A percentile compares a stretch with the other conserved stretches of the same genome.
Conservation (phyloP, 306 rosid species). For the Bauhinia variegata region DNA sequence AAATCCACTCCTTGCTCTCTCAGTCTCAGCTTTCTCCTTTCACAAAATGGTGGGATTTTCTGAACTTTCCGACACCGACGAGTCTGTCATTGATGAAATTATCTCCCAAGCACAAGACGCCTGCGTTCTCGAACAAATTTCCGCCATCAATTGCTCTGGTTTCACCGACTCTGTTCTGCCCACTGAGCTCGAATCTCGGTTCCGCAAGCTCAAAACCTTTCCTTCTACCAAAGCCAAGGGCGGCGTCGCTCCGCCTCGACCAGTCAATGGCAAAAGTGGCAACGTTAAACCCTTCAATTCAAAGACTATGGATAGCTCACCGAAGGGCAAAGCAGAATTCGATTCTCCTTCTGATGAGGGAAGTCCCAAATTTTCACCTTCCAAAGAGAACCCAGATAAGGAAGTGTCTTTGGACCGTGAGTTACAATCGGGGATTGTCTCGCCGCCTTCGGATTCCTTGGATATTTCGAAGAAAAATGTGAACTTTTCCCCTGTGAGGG, state of each 20-base stretch:
- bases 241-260: neutral
- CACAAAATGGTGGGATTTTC: slow-evolving; percentile 59
- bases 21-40: neutral
- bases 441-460: slow-evolving; percentile 24
- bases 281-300: slow-evolving; percentile 21
- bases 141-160: slow-evolving; percentile 75
- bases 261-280: neutral
- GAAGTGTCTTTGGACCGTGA: slow-evolving; percentile 16
- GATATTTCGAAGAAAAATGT: slow-evolving; percentile 14
- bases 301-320: neutral
- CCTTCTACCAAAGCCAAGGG: slow-evolving; percentile 45
- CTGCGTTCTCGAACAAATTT: slow-evolving; percentile 65
- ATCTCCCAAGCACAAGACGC: slow-evolving; percentile 73
- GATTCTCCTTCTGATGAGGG: slow-evolving; percentile 5
- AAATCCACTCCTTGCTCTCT: too few species aligned
- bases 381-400: slow-evolving; percentile 36
- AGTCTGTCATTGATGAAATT: slow-evolving; percentile 66
- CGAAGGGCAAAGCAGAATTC: slow-evolving; percentile 10
- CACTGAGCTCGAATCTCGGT: slow-evolving; percentile 76
- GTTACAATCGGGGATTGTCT: slow-evolving; percentile 29
- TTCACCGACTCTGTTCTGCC: slow-evolving; percentile 67
- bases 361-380: slow-evolving; percentile 34
- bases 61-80: slow-evolving; percentile 61
- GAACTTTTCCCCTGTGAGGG: slow-evolving; percentile 15
- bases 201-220: slow-evolving; percentile 75